Evolutionary conservation across 2,329 filamentous ascomycete species (phyloP).

Genomic region (Calonectria pseudoreteaudii): DNA sequence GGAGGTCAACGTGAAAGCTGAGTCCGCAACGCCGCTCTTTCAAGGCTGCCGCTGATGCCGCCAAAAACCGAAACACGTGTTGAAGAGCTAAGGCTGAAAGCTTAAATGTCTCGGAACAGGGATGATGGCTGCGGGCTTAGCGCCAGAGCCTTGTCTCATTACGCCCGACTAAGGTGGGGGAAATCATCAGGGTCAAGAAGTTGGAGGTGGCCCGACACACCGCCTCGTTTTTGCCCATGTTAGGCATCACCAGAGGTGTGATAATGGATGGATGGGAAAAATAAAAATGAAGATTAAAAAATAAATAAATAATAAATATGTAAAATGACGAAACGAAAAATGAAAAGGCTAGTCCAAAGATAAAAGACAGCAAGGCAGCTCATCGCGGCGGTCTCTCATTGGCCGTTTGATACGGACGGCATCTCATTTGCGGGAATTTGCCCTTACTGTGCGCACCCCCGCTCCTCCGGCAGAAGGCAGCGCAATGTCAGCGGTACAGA

Average conservation of each 20-base stretch:
- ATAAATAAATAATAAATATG: no score
- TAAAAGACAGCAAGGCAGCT: no score
- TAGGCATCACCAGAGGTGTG: not conserved
- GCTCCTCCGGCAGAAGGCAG: not conserved
- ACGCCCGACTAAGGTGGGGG: not conserved
- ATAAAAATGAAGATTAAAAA: no score
- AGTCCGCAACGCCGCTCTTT: not conserved
- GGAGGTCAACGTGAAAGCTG: not conserved
- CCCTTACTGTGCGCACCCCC: not conserved
- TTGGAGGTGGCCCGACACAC: not conserved
- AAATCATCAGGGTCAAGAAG: not conserved
- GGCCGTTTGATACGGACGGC: not conserved
- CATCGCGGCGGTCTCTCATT: no score
- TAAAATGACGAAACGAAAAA: no score
- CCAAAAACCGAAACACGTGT: constrained; percentile 6
- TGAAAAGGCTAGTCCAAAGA: no score
- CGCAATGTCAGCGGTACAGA: not conserved
- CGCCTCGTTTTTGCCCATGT: not conserved
- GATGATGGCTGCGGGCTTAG: constrained; percentile 1
- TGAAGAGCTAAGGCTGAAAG: not conserved
- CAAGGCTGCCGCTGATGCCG: not conserved
- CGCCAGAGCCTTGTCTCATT: not conserved
- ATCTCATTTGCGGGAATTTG: not conserved
- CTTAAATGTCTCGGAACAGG: not conserved
- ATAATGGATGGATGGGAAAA: no score